Percentiles rank a stretch among this genome's conserved stretches.
phyloP scores from a whole-genome alignment of 2,329 filamentous ascomycete genomes.

The Myriosclerotinia duriaeana region DNA sequence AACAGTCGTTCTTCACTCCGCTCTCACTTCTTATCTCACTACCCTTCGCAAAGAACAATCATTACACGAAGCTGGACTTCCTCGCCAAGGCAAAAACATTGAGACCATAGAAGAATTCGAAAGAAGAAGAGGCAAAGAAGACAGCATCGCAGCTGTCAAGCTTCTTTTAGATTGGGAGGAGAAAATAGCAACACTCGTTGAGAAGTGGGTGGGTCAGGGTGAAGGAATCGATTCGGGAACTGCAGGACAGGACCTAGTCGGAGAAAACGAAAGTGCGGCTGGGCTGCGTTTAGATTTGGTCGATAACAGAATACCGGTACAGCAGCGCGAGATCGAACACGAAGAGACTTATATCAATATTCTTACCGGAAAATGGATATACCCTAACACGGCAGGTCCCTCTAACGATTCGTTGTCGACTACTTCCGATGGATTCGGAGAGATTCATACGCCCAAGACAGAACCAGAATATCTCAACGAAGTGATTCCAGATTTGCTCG shows the following conservation, averaged over 20 bases:
- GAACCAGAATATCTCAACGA: constrained; percentile 7
- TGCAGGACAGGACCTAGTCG: constrained; percentile 11
- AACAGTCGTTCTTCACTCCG: neutral
- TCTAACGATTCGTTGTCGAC: neutral
- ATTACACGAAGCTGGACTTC: constrained; percentile 22
- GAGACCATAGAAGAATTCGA: neutral
- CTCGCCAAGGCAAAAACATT: constrained; percentile 15
- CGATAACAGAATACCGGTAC: neutral
- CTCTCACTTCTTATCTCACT: constrained; percentile 11
- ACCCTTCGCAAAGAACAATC: constrained; percentile 1
- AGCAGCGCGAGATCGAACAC: neutral
- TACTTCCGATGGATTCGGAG: constrained; percentile 13
- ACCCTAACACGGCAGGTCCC: constrained; percentile 14
- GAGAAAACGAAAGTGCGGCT: neutral
- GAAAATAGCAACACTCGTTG: neutral
- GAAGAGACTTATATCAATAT: constrained; percentile 10
- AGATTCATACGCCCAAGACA: neutral
- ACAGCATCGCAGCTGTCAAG: neutral
- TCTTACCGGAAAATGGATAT: constrained; percentile 14
- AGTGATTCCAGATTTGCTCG: neutral
- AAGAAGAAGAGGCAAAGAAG: constrained; percentile 1
- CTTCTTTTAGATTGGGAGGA: constrained; percentile 3
- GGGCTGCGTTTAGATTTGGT: neutral
- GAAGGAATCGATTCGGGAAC: constrained; percentile 4
- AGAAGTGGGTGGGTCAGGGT: constrained; percentile 8